Evolutionary conservation across 1,284 basidiomycete genomes (phyloP).

Genomic region (Apiotrichum gamsii): DNA sequence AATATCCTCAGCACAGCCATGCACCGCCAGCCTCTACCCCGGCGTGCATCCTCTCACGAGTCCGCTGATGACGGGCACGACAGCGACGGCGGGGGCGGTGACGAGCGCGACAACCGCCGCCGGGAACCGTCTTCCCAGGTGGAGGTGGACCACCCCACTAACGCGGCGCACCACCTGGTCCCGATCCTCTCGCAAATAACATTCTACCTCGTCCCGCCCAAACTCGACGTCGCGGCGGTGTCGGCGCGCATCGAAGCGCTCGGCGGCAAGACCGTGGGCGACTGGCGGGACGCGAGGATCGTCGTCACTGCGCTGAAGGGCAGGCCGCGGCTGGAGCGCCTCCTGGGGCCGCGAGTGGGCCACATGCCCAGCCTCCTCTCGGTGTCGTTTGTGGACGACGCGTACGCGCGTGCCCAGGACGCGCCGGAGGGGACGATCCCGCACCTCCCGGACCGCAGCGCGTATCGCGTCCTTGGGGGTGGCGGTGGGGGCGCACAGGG

Average conservation of each 20-base stretch:
- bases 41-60: background rate
- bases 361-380: conserved; percentile 13
- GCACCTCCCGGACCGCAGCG: conserved; percentile 13
- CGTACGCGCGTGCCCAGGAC: conserved; percentile 14
- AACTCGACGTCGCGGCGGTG: conserved; percentile 25
- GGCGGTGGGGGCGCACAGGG: too few species aligned
- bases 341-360: conserved; percentile 13
- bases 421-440: background rate
- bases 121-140: too few species aligned
- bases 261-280: conserved; percentile 29
- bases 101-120: background rate
- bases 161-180: conserved; percentile 8
- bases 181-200: conserved; percentile 38
- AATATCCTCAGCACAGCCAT: too few species aligned
- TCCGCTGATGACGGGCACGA: background rate
- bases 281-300: conserved; percentile 22
- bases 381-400: conserved; percentile 28
- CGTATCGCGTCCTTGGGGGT: conserved; percentile 14
- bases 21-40: background rate
- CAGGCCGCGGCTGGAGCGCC: conserved; percentile 30
- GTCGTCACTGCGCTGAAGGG: conserved; percentile 39
- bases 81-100: background rate
- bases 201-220: conserved; percentile 42
- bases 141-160: background rate
- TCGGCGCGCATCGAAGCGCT: conserved; percentile 35